Percentiles rank a stretch among this genome's conserved stretches.
Evolutionary conservation across 345 rosid genomes (phyloP).

Genomic region (Hypericum androsaemum): DNA sequence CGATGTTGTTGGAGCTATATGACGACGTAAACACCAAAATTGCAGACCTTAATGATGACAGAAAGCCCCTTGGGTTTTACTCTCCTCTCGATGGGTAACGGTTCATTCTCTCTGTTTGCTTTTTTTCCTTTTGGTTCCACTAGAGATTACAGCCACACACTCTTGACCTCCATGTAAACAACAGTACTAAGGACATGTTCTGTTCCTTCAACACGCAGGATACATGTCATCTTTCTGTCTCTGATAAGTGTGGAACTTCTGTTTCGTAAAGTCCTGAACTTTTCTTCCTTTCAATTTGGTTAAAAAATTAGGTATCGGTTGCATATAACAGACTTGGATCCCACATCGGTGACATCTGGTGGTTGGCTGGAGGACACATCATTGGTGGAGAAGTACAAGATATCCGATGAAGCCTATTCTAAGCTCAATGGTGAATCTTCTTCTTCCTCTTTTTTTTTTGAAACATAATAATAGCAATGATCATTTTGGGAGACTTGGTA

Average conservation of each 20-base stretch:
- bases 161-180: too few species aligned
- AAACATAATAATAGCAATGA: too few species aligned
- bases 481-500: neutral
- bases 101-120: conserved; percentile 3
- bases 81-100: conserved; percentile 67
- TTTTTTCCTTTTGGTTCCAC: neutral
- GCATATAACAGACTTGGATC: conserved; percentile 75
- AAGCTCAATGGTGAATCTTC: conserved; percentile 51
- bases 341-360: conserved; percentile 81
- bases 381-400: conserved; percentile 66
- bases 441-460: neutral
- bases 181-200: too few species aligned
- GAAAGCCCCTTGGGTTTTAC: conserved; percentile 65
- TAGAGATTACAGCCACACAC: too few species aligned
- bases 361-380: conserved; percentile 97
- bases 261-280: too few species aligned
- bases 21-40: conserved; percentile 64
- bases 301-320: conserved; percentile 44
- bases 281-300: neutral
- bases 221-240: too few species aligned
- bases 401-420: conserved; percentile 73
- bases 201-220: too few species aligned
- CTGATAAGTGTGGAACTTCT: too few species aligned
- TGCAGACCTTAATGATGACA: conserved; percentile 37
- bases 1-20: conserved; percentile 71